Evolutionary conservation across 495 filamentous ascomycete species (phyloP).

Genomic region (Podospora pseudocomata): DNA sequence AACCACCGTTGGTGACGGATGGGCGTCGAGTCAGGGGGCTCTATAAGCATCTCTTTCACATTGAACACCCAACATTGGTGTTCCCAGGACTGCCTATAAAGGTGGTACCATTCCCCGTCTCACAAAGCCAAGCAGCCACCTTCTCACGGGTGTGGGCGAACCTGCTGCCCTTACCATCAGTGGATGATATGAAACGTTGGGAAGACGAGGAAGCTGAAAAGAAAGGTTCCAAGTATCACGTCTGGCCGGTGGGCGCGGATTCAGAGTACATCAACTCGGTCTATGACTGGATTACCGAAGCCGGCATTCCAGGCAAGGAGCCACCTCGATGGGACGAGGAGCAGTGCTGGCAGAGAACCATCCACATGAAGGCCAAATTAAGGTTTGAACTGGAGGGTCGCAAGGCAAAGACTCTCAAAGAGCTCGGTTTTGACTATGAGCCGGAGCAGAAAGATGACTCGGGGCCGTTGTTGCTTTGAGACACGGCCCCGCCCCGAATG

Average conservation of each 20-base stretch:
- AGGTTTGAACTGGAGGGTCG: constrained; percentile 42
- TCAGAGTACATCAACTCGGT: constrained; percentile 73
- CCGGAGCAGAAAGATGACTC: constrained; percentile 16
- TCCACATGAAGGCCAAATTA: constrained; percentile 44
- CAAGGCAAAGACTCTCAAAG: constrained; percentile 39
- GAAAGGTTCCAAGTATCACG: constrained; percentile 48
- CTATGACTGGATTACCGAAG: constrained; percentile 55
- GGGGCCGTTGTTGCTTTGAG: neutral
- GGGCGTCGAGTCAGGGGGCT: constrained; percentile 65
- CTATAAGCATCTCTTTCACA: constrained; percentile 77
- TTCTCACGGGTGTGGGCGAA: constrained; percentile 73
- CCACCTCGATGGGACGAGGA: constrained; percentile 64
- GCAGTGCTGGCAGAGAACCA: constrained; percentile 56
- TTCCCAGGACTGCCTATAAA: constrained; percentile 73
- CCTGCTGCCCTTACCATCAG: constrained; percentile 58
- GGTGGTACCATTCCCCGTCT: constrained; percentile 76
- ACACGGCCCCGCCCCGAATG: neutral
- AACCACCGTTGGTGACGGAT: constrained; percentile 58
- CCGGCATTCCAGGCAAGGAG: constrained; percentile 51
- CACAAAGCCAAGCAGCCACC: constrained; percentile 73
- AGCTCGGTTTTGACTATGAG: constrained; percentile 42
- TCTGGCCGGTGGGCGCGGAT: constrained; percentile 63
- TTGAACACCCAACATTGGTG: constrained; percentile 69
- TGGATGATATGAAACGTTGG: constrained; percentile 63
- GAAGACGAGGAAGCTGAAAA: constrained; percentile 30